Evolutionary conservation across 768 basidiomycete species (phyloP), one percentile per base, ranked within the genome.

Genomic region (Xerocomus brunneocitrinus): DNA sequence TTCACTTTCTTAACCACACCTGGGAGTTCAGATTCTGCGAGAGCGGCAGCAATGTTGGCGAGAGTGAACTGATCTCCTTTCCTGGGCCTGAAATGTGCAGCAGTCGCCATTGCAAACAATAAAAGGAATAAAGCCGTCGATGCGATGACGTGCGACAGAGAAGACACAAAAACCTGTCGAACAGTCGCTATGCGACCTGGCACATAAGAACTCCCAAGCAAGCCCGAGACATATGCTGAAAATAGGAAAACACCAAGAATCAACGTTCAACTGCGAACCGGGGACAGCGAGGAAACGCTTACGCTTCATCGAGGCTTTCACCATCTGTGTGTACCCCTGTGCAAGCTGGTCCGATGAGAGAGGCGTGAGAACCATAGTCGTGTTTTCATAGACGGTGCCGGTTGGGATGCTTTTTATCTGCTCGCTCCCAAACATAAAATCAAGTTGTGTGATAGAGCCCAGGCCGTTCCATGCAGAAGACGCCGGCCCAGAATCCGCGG

Each of bases 251-350:
- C 41, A 14, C 13, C 16, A 27, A 13, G 8, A 32, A 24, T 36
- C 27, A n/a, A n/a, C n/a, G n/a, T n/a, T n/a, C n/a, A 24, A 35
- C 8, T 13, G 28, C 22, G 6, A 8, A 30, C 28, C 9, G 38
- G n/a, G 9, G n/a, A 8, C 38, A 38, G 6, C 16, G 43, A n/a
- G 12, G 13, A 35, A 12, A 43, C 35, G 34, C 59, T 50, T 31
- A 60, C 59, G 57, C 16, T 60, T 60, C 57, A 60, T 60, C 13
- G 59, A 52, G 1, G 59, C 48, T 44, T 28, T 58, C 45, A 55
- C 52, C 36, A 59, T 53, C 30, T 49, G 19, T 13, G 49, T 54
- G 22, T 59, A 59, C 14, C 43, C 53, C 30, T 28, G 9, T 2
- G 50, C 47, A 19, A 59, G 59, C 28, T 55, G 45, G 9, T 50